Base-by-base conservation (phyloP, 345 rosid genomes). In the Gossypium anomalum region DNA sequence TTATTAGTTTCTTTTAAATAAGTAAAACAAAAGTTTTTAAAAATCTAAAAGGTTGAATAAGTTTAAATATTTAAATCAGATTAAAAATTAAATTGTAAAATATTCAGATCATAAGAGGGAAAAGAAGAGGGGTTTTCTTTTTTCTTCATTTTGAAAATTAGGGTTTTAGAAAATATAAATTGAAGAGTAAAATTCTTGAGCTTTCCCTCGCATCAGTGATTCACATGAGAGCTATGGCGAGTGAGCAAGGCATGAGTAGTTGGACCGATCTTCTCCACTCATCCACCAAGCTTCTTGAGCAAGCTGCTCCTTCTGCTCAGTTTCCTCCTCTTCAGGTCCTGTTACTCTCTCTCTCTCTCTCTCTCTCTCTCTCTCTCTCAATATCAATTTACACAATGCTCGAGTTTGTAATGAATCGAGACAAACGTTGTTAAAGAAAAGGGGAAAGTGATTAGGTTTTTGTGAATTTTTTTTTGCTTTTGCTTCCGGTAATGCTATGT, bases 321-420 rank as follows among this genome's bases (percentile, higher is more conserved):
- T 95, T 95, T 80, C 99, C 98, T 86, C 97, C 98, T 77, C 97
- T 95, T 72, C 99, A 94, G 98, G 98, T 94, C 55, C 66, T 65
- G 56, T 64, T 34, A 61, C 73, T 67, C 23, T 53, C 57, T n/a
- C 47, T 55, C 62, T 70, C 76, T 29, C 75, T 66, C 67, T 25
- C 3, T 52, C 52, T n/a, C n/a, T 55, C 62, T 70, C 47, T 55
- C 62, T 70, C 76, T 23, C 73, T 34, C 53, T 63, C 44, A 9
- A 67, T 47, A 48, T 38, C 3, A 25, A 25, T 22, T 14, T 67
- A 45, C 55, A 22, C 2, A 45, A 34, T 34, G 34, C 13, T 22
- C 7, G 22, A 2, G 34, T 44, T 68, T 51, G 52, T 69, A 10
- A 49, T 27, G n/a, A 51, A 16, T 69, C 60, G 25, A 51, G 47